These are phyloP conservation scores for Aquilaria agallochum DNA, from an alignment of 441 rosid genomes.

Conservation along the genomic window DNA sequence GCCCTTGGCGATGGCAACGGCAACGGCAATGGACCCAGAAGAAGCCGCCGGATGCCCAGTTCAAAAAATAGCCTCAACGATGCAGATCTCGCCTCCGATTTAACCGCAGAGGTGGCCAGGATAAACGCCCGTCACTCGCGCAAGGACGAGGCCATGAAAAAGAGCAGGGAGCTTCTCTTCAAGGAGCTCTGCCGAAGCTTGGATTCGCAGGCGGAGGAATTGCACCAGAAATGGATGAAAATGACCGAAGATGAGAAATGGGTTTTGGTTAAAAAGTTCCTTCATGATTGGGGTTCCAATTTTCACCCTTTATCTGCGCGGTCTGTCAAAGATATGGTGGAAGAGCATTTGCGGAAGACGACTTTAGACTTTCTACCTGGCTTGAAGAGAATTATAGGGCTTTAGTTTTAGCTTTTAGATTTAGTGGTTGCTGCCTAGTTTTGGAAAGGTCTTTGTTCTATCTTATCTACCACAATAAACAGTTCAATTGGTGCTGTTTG, in stretches of 20 bases:
- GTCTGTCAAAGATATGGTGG: conserved; percentile 63
- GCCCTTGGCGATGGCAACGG: background rate
- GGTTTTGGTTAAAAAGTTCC: conserved; percentile 44
- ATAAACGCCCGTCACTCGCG: conserved; percentile 39
- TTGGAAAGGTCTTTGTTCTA: too few relatives aligned
- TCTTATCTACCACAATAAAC: too few relatives aligned
- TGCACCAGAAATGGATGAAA: conserved; percentile 49
- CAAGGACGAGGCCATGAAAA: conserved; percentile 70
- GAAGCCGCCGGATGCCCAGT: conserved; percentile 27
- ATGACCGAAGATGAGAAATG: conserved; percentile 52
- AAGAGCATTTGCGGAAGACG: conserved; percentile 37
- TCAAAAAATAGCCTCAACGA: conserved; percentile 24
- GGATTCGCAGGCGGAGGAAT: conserved; percentile 39
- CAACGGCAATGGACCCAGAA: conserved; percentile 13
- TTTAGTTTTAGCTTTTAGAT: conserved; percentile 1
- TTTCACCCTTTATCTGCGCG: conserved; percentile 65
- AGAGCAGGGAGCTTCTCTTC: conserved; percentile 60
- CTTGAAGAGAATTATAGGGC: conserved; percentile 59
- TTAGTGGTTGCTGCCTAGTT: too few relatives aligned
- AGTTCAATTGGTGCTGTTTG: too few relatives aligned
- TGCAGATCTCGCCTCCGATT: conserved; percentile 54
- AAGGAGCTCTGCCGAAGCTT: conserved; percentile 49
- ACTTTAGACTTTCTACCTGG: conserved; percentile 41
- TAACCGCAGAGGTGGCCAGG: conserved; percentile 54
- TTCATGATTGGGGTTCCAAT: conserved; percentile 47